Percentiles rank a stretch among this genome's conserved stretches.
Conservation (phyloP, 106 monocot species). For the Hemerocallis citrina region DNA sequence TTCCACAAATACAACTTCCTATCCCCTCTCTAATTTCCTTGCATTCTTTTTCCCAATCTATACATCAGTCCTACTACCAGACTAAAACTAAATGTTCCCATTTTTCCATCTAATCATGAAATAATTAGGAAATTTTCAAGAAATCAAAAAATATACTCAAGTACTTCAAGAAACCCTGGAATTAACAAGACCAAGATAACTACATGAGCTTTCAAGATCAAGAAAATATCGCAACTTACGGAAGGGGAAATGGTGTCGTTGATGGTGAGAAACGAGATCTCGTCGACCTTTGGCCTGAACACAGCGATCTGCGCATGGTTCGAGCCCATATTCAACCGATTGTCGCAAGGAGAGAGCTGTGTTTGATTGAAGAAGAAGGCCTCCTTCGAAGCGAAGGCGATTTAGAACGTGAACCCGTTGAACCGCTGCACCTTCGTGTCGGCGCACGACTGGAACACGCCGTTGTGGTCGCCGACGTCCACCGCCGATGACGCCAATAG, state of each 20-base stretch:
- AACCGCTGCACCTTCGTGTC: conserved; percentile 61
- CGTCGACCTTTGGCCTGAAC: conserved; percentile 82
- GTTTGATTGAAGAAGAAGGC: conserved; percentile 43
- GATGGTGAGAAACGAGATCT: conserved; percentile 87
- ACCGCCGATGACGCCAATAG: neutral
- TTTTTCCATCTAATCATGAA: too few relatives aligned
- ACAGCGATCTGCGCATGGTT: conserved; percentile 24
- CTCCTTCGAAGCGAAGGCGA: conserved; percentile 37
- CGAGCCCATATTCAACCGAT: conserved; percentile 34
- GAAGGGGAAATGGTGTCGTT: conserved; percentile 37
- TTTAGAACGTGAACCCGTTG: conserved; percentile 73
- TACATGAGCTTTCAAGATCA: too few relatives aligned
- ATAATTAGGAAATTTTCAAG: too few relatives aligned
- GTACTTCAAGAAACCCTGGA: neutral
- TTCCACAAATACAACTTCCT: too few relatives aligned
- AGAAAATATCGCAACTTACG: conserved; percentile 3
- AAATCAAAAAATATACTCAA: too few relatives aligned
- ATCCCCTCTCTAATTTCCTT: too few relatives aligned
- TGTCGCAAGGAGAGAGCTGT: conserved; percentile 77
- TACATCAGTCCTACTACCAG: too few relatives aligned
- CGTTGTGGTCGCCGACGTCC: conserved; percentile 43
- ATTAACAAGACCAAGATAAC: neutral
- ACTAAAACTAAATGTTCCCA: too few relatives aligned
- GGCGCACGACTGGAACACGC: conserved; percentile 47
- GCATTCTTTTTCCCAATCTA: too few relatives aligned